Evolutionary conservation across 805 yeast species (phyloP), one percentile per base, ranked within the genome.

Genomic region (Teunomyces funiuensis): DNA sequence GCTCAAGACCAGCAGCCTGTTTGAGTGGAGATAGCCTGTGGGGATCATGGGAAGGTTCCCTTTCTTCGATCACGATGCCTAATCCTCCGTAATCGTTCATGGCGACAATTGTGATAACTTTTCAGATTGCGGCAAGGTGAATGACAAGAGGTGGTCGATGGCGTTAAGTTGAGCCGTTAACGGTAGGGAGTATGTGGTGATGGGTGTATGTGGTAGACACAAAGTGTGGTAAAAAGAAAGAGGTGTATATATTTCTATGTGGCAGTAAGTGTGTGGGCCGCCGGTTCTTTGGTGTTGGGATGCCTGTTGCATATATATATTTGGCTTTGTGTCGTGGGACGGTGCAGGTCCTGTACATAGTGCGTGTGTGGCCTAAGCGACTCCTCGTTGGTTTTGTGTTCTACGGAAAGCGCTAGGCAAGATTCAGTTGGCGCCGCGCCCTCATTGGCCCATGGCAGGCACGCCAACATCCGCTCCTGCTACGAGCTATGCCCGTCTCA

Each of bases 31-130:
- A 36, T 36, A 36, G 38, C 9, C 30, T 19, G 22, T 23, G 28
- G 6, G 22, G 23, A 23, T 31, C 37, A 18, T 23, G 41, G 8
- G 28, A 17, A 18, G 44, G 37, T 20, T 54, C 57, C 20, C 42
- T 47, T 39, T 63, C 67, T 44, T 65, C 70, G 13, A 63, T 36
- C 13, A 63, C 56, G 28, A 63, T 63, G 16, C 68, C 69, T 45
- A 65, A 52, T 4, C 68, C 69, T 42, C 44, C 45, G 37, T 40
- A 50, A 17, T 43, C 54, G 34, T 37, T 43, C 52, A 47, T 49
- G 13, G 25, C 34, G 23, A 31, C 20, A 11, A 14, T 20, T n/a
- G 20, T 23, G 36, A 36, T 41, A 39, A 19, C 27, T 40, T 20
- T 37, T 20, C 41, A 31, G 33, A 14, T 10, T 17, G 33, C 33